Conservation (phyloP, 202 grass and related monocot genomes). For the Alloteropsis angusta region DNA sequence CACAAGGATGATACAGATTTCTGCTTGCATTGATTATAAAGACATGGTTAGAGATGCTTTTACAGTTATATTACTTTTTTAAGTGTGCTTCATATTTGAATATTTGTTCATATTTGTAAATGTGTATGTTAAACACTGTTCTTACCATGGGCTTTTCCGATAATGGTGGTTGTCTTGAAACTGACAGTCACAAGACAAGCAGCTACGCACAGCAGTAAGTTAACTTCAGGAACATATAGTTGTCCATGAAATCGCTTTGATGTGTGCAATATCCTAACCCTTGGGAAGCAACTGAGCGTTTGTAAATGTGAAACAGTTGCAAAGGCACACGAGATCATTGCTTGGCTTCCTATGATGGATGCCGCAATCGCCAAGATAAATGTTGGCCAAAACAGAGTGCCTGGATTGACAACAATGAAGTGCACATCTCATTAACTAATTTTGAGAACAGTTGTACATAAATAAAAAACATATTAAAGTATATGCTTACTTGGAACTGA, state of each 20-base stretch:
- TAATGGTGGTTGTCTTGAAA: constrained; percentile 33
- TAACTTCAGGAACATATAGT: constrained; percentile 28
- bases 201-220: constrained; percentile 18
- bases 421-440: background rate
- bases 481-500: constrained; percentile 29
- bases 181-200: background rate
- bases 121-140: background rate
- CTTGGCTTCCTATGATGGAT: constrained; percentile 37
- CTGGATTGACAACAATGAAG: background rate
- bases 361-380: constrained; percentile 30
- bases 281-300: constrained; percentile 34
- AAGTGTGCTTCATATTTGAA: background rate
- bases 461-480: background rate
- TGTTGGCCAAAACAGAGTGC: constrained; percentile 25
- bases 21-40: background rate
- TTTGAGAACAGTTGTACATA: background rate
- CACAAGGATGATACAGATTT: constrained; percentile 32
- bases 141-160: constrained; percentile 34
- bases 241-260: constrained; percentile 18
- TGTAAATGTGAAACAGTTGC: constrained; percentile 34
- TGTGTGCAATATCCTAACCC: constrained; percentile 28
- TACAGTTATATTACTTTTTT: background rate
- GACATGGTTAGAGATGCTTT: background rate
- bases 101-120: background rate
- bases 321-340: constrained; percentile 33